Percentiles rank a stretch among this genome's conserved stretches.
Conservation (phyloP, 768 basidiomycete genomes). For the Lyophyllum atratum region DNA sequence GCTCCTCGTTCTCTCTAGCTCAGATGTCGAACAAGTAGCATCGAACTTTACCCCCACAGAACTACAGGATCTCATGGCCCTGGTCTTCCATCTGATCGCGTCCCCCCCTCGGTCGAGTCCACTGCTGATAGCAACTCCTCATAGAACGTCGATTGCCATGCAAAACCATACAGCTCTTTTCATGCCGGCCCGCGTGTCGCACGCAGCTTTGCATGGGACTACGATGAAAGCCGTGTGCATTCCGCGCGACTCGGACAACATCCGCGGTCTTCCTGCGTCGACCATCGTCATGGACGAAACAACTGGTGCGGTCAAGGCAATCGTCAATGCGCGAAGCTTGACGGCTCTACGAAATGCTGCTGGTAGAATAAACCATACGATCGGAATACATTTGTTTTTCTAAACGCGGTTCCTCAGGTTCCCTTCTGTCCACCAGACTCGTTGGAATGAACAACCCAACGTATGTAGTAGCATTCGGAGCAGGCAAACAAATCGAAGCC, state of each 20-base stretch:
- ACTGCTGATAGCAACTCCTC: slow-evolving; percentile 47
- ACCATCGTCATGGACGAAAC: slow-evolving; percentile 76
- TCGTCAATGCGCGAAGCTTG: slow-evolving; percentile 76
- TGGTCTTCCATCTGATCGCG: slow-evolving; percentile 55
- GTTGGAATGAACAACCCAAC: slow-evolving; percentile 43
- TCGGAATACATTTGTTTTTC: background rate
- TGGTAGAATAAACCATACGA: slow-evolving; percentile 39
- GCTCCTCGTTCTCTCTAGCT: slow-evolving; percentile 61
- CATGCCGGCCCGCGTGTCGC: slow-evolving; percentile 74
- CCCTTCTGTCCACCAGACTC: slow-evolving; percentile 63
- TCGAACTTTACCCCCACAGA: slow-evolving; percentile 44
- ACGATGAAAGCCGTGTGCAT: slow-evolving; percentile 83
- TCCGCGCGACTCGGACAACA: slow-evolving; percentile 45
- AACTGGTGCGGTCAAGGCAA: slow-evolving; percentile 67
- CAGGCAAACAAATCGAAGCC: slow-evolving; percentile 68
- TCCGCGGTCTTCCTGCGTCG: slow-evolving; percentile 69
- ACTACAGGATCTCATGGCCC: slow-evolving; percentile 58
- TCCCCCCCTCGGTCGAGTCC: slow-evolving; percentile 18
- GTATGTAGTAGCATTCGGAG: slow-evolving; percentile 65
- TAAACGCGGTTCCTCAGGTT: slow-evolving; percentile 43
- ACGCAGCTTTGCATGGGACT: slow-evolving; percentile 41
- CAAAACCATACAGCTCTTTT: slow-evolving; percentile 65
- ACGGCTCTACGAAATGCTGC: slow-evolving; percentile 86
- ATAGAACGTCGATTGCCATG: slow-evolving; percentile 57
- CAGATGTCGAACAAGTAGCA: slow-evolving; percentile 56